A percentile compares a stretch with the other conserved stretches of the same genome.
Evolutionary conservation across 2,329 filamentous ascomycete species (phyloP).

Genomic region (Fusarium algeriense): DNA sequence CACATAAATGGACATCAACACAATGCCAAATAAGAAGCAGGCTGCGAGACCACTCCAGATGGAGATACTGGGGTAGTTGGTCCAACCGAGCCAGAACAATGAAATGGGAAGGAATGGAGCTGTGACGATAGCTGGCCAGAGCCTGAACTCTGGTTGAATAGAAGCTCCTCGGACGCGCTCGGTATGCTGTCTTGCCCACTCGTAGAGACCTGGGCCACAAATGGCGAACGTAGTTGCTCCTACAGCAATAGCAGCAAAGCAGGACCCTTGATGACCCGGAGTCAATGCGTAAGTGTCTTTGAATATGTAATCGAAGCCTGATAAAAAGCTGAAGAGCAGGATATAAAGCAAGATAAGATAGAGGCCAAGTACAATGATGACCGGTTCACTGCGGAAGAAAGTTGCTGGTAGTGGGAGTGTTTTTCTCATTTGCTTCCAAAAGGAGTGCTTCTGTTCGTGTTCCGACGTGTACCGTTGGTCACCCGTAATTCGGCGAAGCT

Average conservation of each 20-base stretch:
- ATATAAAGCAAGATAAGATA: slow-evolving; percentile 67
- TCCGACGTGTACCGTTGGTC: slow-evolving; percentile 70
- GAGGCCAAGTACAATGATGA: slow-evolving; percentile 57
- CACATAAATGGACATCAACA: slow-evolving; percentile 63
- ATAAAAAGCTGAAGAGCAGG: slow-evolving; percentile 64
- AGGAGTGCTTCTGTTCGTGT: slow-evolving; percentile 66
- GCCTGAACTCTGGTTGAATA: slow-evolving; percentile 64
- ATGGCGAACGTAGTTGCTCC: slow-evolving; percentile 52
- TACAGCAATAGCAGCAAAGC: slow-evolving; percentile 57
- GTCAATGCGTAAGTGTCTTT: slow-evolving; percentile 55
- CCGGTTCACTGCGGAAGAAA: slow-evolving; percentile 52
- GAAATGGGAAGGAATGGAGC: slow-evolving; percentile 62
- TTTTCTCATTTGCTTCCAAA: slow-evolving; percentile 64
- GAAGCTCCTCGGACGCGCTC: slow-evolving; percentile 53
- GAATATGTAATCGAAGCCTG: slow-evolving; percentile 64
- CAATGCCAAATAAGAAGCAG: slow-evolving; percentile 65
- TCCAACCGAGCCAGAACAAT: slow-evolving; percentile 72
- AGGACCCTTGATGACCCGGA: slow-evolving; percentile 55
- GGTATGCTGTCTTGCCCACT: slow-evolving; percentile 52
- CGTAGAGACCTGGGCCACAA: slow-evolving; percentile 50
- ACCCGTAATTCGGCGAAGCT: slow-evolving; percentile 70
- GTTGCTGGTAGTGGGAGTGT: slow-evolving; percentile 58
- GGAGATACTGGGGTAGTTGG: slow-evolving; percentile 57
- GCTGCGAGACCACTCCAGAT: slow-evolving; percentile 63
- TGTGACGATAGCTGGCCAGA: slow-evolving; percentile 66